Evolutionary conservation across 192 early-diverging fungal genomes (phyloP).

Genomic region (Coemansia sp.): DNA sequence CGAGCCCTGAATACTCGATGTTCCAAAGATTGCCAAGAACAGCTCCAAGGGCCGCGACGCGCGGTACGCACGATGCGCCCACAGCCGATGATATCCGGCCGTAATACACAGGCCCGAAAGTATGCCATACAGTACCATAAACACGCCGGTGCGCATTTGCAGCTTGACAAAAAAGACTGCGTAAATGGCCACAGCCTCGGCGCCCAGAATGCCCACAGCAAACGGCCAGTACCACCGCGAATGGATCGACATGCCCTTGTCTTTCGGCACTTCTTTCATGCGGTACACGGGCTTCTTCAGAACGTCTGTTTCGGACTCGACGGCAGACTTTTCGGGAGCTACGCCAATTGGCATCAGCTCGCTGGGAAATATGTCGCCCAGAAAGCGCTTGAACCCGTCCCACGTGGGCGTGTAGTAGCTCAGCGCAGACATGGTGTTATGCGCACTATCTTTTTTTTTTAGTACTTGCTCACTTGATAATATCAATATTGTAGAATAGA

Average conservation of each 20-base stretch:
- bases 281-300: conserved; percentile 47
- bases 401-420: conserved; percentile 47
- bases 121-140: conserved; percentile 60
- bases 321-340: conserved; percentile 33
- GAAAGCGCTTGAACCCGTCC: conserved; percentile 23
- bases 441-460: background rate
- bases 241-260: conserved; percentile 34
- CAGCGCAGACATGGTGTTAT: conserved; percentile 25
- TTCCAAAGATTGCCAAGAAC: conserved; percentile 61
- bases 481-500: background rate
- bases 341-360: conserved; percentile 48
- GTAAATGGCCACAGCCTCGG: conserved; percentile 68
- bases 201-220: conserved; percentile 56
- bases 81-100: conserved; percentile 84
- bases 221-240: conserved; percentile 55
- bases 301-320: conserved; percentile 14
- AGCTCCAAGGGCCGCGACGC: conserved; percentile 61
- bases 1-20: conserved; percentile 75
- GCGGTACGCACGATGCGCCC: conserved; percentile 74
- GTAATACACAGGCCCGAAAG: conserved; percentile 84
- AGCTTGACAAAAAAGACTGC: conserved; percentile 75
- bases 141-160: conserved; percentile 57
- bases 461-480: background rate
- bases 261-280: conserved; percentile 40
- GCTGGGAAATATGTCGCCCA: conserved; percentile 43